Evolutionary conservation across 257 asterid genomes (phyloP), one percentile per base, ranked within the genome.

Genomic region (Capsicum chinense): DNA sequence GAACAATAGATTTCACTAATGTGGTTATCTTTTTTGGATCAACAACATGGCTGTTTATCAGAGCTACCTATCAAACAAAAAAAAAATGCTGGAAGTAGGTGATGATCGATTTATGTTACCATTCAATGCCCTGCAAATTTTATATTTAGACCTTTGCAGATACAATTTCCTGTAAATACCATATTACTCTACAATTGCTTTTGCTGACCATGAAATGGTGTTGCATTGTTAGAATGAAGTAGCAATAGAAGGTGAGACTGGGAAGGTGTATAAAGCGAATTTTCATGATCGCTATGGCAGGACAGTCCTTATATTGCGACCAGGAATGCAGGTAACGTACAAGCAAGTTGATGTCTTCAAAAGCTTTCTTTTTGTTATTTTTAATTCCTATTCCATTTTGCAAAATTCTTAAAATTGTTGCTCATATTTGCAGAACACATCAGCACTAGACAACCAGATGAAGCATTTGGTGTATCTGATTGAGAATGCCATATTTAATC

Each of bases 401-500:
- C 0, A 48, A 78, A 54, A 33, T 3, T 19, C n/a, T 54, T 14
- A 78, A 78, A 33, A 3, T 1, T 83, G 68, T 5, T 68, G 33
- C 56, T 39, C 37, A 39, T 35, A 63, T 70, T 71, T 87, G 83
- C 97, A 96, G 98, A 96, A 94, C 86, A 96, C 99, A 6, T 85
- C 95, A 68, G 85, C 95, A 44, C 9, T 94, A n/a, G 99, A 96
- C 83, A 92, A 92, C 90, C 95, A 96, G 92, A 95, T 96, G 83
- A 91, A 87, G 81, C 98, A 94, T 89, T 87, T 96, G 89, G 99
- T 94, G 56, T 96, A 96, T 87, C 95, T 93, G 69, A 89, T 96
- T 6, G 98, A 96, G 86, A 96, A 96, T 83, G 98, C 99, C 33
- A 90, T 94, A 83, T 94, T 93, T 70, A 96, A 94, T 91, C 99